Evolutionary conservation across 768 basidiomycete genomes (phyloP).

Genomic region (Trichaptum fuscoviolaceum): DNA sequence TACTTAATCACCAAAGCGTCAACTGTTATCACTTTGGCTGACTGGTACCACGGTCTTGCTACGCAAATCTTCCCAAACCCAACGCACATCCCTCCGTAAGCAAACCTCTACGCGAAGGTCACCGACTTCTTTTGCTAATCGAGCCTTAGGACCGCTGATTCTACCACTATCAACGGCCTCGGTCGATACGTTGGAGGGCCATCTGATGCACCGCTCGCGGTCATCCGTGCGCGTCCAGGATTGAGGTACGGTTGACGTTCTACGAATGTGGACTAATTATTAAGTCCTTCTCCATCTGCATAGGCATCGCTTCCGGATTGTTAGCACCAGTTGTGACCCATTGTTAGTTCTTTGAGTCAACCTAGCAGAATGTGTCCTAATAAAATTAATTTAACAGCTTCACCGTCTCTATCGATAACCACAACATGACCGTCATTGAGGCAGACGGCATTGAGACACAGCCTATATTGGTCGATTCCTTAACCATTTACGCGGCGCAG

Average conservation of each 20-base stretch:
- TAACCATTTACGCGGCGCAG: slow-evolving; percentile 13
- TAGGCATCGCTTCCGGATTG: slow-evolving; percentile 47
- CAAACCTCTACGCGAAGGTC: background rate
- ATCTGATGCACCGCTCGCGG: slow-evolving; percentile 28
- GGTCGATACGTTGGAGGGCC: slow-evolving; percentile 45
- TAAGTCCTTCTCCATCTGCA: slow-evolving; percentile 2
- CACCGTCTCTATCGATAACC: slow-evolving; percentile 34
- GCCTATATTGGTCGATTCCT: slow-evolving; percentile 13
- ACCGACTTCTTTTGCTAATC: background rate
- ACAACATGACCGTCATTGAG: slow-evolving; percentile 17
- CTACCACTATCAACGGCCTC: slow-evolving; percentile 48
- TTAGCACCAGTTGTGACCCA: slow-evolving; percentile 41
- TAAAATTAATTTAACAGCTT: slow-evolving; percentile 18
- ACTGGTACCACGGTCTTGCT: slow-evolving; percentile 26
- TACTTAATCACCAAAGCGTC: too few species aligned
- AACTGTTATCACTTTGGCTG: slow-evolving; percentile 36
- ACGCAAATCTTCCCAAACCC: background rate
- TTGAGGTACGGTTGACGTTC: slow-evolving; percentile 29
- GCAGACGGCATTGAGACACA: slow-evolving; percentile 13
- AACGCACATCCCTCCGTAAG: background rate
- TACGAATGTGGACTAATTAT: too few species aligned
- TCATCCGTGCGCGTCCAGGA: slow-evolving; percentile 29
- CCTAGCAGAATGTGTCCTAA: background rate
- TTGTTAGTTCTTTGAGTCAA: background rate
- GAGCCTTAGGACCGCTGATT: slow-evolving; percentile 22